Evolutionary conservation across 805 yeast species (phyloP), one percentile per base, ranked within the genome.

Genomic region (Hanseniaspora lachancei): DNA sequence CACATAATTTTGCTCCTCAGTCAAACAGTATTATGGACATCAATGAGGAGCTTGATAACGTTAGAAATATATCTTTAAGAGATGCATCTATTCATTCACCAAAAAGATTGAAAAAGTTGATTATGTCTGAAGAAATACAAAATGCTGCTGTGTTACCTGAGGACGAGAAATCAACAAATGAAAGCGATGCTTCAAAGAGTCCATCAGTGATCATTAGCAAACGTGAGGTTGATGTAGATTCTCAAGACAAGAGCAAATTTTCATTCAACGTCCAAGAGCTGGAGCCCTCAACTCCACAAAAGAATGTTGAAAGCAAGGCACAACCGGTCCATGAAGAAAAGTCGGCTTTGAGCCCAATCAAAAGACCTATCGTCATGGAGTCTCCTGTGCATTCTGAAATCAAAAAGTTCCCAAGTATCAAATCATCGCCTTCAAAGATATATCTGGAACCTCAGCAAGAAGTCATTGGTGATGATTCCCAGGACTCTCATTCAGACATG

Each of bases 21-120:
- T 21, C 49, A 1, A 52, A 52, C 20, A 27, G 13, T 9, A 43
- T 52, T 21, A 41, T 52, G 27, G 55, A 52, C 27, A 48, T 24
- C 2, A 6, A 41, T 18, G 40, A 39, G 8, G 49, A 38, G 8
- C n/a, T 20, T 20, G 12, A 27, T 20, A 34, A 44, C 6, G n/a
- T 12, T 5, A 44, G 55, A 52, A 35, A 52, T 18, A 29, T 52
- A 18, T 44, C 55, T 8, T 29, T 52, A 41, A 44, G 49, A 36
- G 18, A 44, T 34, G 47, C 55, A 13, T 23, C 49, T 8, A 52
- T 52, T 13, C 55, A 44, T 16, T 52, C 55, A n/a, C 55, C 55
- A 13, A 52, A 29, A n/a, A 29, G 24, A 27, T 16, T 44, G 1
- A 29, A 51, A 3, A 43, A 42, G 13, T 21, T 23, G 21, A 24